phyloP scores from a whole-genome alignment of 192 early-diverging fungal species.

The Umbelopsis ramanniana region DNA sequence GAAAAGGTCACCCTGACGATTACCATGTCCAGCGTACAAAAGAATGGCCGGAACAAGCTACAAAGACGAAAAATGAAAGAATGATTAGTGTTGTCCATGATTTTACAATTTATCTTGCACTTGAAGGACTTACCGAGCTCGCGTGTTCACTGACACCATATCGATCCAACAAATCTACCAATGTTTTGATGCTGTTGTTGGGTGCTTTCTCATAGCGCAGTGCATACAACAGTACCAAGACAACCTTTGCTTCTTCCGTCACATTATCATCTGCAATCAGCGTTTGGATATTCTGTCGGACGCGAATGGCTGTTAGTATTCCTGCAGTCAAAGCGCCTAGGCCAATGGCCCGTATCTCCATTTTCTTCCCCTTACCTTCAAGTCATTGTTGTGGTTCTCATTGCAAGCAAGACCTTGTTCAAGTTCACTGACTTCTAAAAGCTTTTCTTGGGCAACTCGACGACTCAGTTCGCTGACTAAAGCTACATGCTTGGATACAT shows the following conservation, averaged over 20 bases:
- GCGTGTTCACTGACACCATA: constrained; percentile 74
- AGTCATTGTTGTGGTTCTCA: constrained; percentile 84
- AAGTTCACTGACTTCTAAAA: constrained; percentile 89
- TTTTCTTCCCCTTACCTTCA: constrained; percentile 63
- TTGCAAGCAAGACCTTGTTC: constrained; percentile 93
- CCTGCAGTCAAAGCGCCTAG: neutral
- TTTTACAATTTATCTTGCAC: neutral
- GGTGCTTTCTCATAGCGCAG: constrained; percentile 89
- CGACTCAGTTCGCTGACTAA: constrained; percentile 95
- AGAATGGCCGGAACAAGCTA: constrained; percentile 74
- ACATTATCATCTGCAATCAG: constrained; percentile 72
- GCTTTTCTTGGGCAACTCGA: constrained; percentile 67
- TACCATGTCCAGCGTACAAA: constrained; percentile 75
- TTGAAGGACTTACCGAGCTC: constrained; percentile 58
- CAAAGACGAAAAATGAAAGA: neutral
- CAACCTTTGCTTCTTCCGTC: constrained; percentile 73
- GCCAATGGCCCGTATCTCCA: neutral
- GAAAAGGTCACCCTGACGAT: constrained; percentile 89
- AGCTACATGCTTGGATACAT: constrained; percentile 98
- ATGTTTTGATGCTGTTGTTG: constrained; percentile 68
- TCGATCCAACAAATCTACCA: constrained; percentile 76
- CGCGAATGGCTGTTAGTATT: neutral
- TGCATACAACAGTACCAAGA: constrained; percentile 85
- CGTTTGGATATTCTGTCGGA: constrained; percentile 62
- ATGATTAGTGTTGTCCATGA: neutral